Percentiles rank a stretch among this genome's conserved stretches.
Evolutionary conservation across 257 asterid species (phyloP).

Genomic region (Cynanchum wilfordii): DNA sequence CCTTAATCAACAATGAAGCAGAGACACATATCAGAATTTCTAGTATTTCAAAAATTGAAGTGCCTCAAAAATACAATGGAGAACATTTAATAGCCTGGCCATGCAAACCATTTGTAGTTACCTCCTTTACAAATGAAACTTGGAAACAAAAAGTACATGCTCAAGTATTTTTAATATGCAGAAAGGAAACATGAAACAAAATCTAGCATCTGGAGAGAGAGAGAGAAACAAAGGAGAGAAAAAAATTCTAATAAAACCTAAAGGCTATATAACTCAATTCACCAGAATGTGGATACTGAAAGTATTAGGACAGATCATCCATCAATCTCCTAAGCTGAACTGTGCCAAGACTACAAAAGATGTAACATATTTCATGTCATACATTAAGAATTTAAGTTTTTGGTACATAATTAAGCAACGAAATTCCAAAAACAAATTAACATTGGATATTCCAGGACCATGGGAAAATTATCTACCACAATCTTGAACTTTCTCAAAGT

Average conservation of each 20-base stretch:
- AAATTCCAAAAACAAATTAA: neutral
- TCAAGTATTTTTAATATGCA: neutral
- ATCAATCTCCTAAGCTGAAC: neutral
- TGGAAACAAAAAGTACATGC: neutral
- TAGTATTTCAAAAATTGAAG: neutral
- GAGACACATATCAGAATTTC: neutral
- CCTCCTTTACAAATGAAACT: neutral
- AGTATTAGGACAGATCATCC: neutral
- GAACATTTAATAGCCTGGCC: neutral
- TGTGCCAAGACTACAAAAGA: neutral
- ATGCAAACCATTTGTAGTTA: neutral
- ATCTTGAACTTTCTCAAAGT: no score
- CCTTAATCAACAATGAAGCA: neutral
- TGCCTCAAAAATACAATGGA: neutral
- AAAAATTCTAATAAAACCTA: neutral
- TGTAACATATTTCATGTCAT: neutral
- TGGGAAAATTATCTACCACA: no score
- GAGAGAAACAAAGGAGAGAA: neutral
- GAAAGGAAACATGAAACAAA: neutral
- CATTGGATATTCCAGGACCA: no score
- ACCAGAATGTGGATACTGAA: neutral
- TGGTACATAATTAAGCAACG: neutral
- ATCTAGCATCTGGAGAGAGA: neutral
- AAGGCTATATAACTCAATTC: neutral
- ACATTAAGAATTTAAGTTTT: neutral